Percentiles rank a stretch among this genome's conserved stretches.
phyloP scores from a whole-genome alignment of 1,284 basidiomycete species.

The Marasmius oreades region DNA sequence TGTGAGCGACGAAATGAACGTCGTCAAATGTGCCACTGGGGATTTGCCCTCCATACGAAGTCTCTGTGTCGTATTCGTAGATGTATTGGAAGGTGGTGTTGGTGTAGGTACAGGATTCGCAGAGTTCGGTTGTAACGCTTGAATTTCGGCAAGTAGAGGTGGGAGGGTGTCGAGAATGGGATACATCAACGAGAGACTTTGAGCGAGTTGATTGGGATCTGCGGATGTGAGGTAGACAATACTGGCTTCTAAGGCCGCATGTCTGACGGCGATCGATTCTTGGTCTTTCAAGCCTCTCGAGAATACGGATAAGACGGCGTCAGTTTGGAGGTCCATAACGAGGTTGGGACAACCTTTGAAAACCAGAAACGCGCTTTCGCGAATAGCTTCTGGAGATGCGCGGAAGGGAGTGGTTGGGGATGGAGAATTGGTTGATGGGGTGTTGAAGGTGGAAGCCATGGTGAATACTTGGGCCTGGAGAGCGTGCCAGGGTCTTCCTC shows the following conservation, averaged over 20 bases:
- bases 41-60: background rate
- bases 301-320: slow-evolving; percentile 59
- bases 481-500: slow-evolving; percentile 75
- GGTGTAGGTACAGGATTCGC: slow-evolving; percentile 61
- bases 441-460: slow-evolving; percentile 51
- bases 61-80: background rate
- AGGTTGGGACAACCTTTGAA: slow-evolving; percentile 69
- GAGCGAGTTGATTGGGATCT: slow-evolving; percentile 33
- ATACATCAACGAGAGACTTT: slow-evolving; percentile 31
- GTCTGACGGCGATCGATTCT: slow-evolving; percentile 49
- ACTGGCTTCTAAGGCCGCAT: slow-evolving; percentile 32
- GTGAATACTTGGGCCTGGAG: slow-evolving; percentile 66
- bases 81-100: slow-evolving; percentile 40
- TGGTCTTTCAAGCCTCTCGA: slow-evolving; percentile 62
- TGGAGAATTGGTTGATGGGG: slow-evolving; percentile 17
- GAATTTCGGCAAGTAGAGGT: background rate
- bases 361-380: slow-evolving; percentile 60
- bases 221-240: slow-evolving; percentile 36
- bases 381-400: slow-evolving; percentile 26
- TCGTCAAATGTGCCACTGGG: background rate
- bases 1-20: background rate
- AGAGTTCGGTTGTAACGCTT: background rate
- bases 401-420: slow-evolving; percentile 29
- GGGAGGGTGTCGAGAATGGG: slow-evolving; percentile 12
- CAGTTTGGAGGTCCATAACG: slow-evolving; percentile 67